Conservation (phyloP, 169 alveolate genomes). For the Plasmodium sp. region DNA sequence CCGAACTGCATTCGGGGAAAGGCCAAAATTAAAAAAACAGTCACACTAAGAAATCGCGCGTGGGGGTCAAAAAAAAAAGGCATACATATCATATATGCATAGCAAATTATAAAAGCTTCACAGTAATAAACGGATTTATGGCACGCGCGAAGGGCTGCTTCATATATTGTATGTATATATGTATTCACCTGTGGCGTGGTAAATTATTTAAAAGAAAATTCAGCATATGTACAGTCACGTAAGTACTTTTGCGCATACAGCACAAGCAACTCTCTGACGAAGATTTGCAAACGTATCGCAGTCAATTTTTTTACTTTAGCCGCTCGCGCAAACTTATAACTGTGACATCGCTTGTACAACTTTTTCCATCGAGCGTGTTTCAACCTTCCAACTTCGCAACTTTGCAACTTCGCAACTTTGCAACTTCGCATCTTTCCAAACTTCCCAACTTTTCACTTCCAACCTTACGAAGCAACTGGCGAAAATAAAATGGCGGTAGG, state of each 20-base stretch:
- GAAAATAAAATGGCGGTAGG: constrained; percentile 94
- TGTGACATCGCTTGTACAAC: background rate
- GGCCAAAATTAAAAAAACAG: background rate
- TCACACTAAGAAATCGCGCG: background rate
- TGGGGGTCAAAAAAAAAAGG: background rate
- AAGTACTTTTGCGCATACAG: background rate
- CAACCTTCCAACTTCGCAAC: background rate
- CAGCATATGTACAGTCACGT: background rate
- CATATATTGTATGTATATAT: too few relatives aligned
- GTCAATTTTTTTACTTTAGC: background rate
- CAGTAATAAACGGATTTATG: background rate
- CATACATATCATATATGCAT: background rate
- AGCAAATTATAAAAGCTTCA: background rate
- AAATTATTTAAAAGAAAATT: too few relatives aligned
- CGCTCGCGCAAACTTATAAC: background rate
- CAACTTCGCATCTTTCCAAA: background rate
- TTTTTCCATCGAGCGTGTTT: background rate
- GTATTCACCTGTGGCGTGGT: background rate
- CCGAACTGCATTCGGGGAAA: background rate
- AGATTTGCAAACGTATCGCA: background rate
- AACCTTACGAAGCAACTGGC: background rate
- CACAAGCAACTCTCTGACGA: background rate
- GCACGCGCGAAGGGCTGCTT: background rate
- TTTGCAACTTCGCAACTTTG: too few relatives aligned
- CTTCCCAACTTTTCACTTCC: background rate